phyloP scores from a whole-genome alignment of 805 yeast genomes.

The Candida patagonica region DNA sequence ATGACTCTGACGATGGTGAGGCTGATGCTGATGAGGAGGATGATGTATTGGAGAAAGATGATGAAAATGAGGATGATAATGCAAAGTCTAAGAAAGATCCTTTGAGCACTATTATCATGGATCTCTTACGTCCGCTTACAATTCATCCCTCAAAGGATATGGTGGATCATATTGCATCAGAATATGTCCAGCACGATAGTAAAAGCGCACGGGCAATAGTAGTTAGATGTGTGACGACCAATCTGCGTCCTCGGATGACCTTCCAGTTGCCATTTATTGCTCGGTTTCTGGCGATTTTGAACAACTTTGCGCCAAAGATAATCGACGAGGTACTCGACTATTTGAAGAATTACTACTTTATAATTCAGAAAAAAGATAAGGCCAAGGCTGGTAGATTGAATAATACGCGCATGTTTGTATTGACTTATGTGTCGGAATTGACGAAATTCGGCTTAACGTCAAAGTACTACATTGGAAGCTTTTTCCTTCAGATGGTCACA shows the following conservation, averaged over 20 bases:
- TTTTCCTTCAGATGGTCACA: constrained; percentile 50
- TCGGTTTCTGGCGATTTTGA: constrained; percentile 59
- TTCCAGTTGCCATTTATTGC: constrained; percentile 39
- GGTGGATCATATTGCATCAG: constrained; percentile 26
- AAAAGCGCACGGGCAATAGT: constrained; percentile 64
- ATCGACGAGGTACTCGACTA: constrained; percentile 43
- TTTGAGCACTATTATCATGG: constrained; percentile 1
- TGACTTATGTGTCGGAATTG: constrained; percentile 63
- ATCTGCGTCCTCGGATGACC: constrained; percentile 7
- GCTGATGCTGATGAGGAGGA: constrained; percentile 33
- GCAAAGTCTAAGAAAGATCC: constrained; percentile 6
- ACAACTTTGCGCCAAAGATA: constrained; percentile 39
- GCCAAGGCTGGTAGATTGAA: constrained; percentile 9
- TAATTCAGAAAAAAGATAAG: constrained; percentile 16
- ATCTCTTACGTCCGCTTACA: constrained; percentile 12
- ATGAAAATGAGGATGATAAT: constrained; percentile 29
- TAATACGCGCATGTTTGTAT: constrained; percentile 24
- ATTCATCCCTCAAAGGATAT: constrained; percentile 17
- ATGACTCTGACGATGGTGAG: constrained; percentile 34
- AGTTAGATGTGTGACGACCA: constrained; percentile 43
- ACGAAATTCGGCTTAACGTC: constrained; percentile 70
- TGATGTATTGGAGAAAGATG: constrained; percentile 28
- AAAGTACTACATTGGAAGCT: constrained; percentile 61
- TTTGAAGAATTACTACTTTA: constrained; percentile 35
- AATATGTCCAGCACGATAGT: constrained; percentile 41